phyloP scores from a whole-genome alignment of 2,329 filamentous ascomycete species.

The Bipolaris cookei region DNA sequence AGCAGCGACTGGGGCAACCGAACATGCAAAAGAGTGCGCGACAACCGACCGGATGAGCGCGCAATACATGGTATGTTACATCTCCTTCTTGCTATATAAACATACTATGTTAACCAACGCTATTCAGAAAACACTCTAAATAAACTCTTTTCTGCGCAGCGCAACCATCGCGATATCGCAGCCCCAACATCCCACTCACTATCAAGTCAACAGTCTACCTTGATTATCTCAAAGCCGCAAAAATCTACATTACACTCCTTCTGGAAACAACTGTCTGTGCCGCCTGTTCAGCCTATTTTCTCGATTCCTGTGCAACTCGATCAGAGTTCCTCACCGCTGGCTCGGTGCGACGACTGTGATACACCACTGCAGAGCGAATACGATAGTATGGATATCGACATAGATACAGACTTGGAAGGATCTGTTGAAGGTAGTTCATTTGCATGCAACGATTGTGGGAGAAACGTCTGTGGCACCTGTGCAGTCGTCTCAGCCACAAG shows the following conservation, averaged over 20 bases:
- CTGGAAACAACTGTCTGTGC: conserved; percentile 51
- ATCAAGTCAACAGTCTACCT: conserved; percentile 17
- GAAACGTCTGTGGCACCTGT: conserved; percentile 52
- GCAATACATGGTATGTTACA: conserved; percentile 58
- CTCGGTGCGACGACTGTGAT: conserved; percentile 56
- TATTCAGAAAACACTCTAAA: conserved; percentile 53
- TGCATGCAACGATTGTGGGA: conserved; percentile 49
- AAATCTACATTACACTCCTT: conserved; percentile 57
- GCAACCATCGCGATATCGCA: conserved; percentile 36
- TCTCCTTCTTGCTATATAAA: too few relatives aligned
- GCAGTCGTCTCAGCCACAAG: conserved; percentile 48
- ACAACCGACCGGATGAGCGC: conserved; percentile 64
- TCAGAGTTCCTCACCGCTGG: conserved; percentile 13
- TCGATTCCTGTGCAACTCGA: conserved; percentile 18
- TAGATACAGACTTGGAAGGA: conserved; percentile 45
- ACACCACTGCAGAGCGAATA: conserved; percentile 34
- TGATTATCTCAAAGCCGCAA: conserved; percentile 37
- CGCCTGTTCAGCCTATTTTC: conserved; percentile 34
- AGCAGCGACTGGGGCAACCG: conserved; percentile 58
- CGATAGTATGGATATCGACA: conserved; percentile 49
- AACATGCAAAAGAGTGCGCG: conserved; percentile 64
- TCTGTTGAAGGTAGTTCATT: conserved; percentile 35
- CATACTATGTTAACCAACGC: not conserved
- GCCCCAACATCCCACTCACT: conserved; percentile 36
- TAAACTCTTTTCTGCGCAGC: conserved; percentile 55